Evolutionary conservation across 1,139 yeast species (phyloP), one percentile per base, ranked within the genome.

Genomic region (Kodamaea arcana): DNA sequence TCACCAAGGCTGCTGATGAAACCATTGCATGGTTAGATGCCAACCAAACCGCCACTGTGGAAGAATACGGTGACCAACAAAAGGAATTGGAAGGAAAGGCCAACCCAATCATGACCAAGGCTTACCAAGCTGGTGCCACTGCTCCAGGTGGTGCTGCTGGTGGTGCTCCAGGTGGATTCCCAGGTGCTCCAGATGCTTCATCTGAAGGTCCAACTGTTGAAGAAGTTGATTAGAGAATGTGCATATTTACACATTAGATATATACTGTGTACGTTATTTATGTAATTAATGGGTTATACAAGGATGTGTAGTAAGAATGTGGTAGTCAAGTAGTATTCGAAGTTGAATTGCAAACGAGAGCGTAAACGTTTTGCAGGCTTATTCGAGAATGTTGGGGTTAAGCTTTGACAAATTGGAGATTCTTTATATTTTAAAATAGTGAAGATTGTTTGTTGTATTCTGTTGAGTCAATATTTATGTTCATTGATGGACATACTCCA

Each of bases 141-240:
- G 69, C 72, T 47, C 72, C 72, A 55, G 72, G 63, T 48, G 72
- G 68, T 56, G 69, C 65, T 47, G 78, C 76, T 55, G 82, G 80
- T 58, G 83, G 72, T 48, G 78, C 75, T 52, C 79, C 81, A 60
- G 84, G 81, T 63, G 83, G 61, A 75, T 56, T 65, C 67, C 82
- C 82, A 57, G 65, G 62, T 53, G 86, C 81, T 52, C 76, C 78
- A 50, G 81, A 76, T 56, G 80, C 78, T 55, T 54, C 73, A 50
- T 76, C 76, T 60, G 87, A 81, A 55, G 92, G 92, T 56, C 95
- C 95, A 68, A 84, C 94, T 59, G 95, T 85, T 54, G 95, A 85
- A 77, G 95, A 85, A 75, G 94, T 85, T 63, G 95, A 85, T 71
- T 85, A 83, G n/a, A n/a, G n/a, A n/a, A n/a, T n/a, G n/a, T n/a